These are phyloP conservation scores for Yamadazyma sp. DNA, from an alignment of 805 yeast species.

Conservation along the genomic window DNA sequence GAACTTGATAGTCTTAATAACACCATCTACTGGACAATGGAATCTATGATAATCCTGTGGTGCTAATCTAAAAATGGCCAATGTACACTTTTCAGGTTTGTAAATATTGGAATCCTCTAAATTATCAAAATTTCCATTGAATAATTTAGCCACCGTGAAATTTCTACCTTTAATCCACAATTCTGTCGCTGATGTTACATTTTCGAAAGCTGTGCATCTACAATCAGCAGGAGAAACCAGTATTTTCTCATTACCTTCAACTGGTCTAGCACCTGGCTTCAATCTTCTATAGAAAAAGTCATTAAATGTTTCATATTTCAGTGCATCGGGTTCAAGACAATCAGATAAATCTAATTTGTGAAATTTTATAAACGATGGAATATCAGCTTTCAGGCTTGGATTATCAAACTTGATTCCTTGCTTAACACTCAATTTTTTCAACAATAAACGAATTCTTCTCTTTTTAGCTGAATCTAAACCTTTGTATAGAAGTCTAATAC, in stretches of 20 bases:
- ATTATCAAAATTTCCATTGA: slow-evolving; percentile 43
- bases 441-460: slow-evolving; percentile 54
- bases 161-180: slow-evolving; percentile 89
- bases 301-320: slow-evolving; percentile 67
- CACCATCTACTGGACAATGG: slow-evolving; percentile 83
- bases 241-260: slow-evolving; percentile 58
- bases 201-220: slow-evolving; percentile 67
- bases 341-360: slow-evolving; percentile 77
- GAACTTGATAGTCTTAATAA: slow-evolving; percentile 57
- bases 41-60: slow-evolving; percentile 97
- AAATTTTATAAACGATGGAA: slow-evolving; percentile 74
- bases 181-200: slow-evolving; percentile 58
- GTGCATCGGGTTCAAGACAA: slow-evolving; percentile 49
- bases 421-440: slow-evolving; percentile 64
- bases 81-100: slow-evolving; percentile 46
- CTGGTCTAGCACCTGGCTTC: slow-evolving; percentile 65
- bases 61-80: slow-evolving; percentile 84
- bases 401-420: slow-evolving; percentile 85
- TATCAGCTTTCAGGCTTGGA: slow-evolving; percentile 62
- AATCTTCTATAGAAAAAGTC: slow-evolving; percentile 84
- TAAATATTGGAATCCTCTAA: slow-evolving; percentile 38
- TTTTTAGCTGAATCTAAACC: slow-evolving; percentile 64
- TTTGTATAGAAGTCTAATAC: slow-evolving; percentile 78
- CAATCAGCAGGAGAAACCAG: slow-evolving; percentile 85
- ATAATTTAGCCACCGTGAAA: slow-evolving; percentile 64